These are phyloP conservation scores for Naegleria fowleri DNA, from an alignment of 208 protist genomes.

Conservation along the genomic window DNA sequence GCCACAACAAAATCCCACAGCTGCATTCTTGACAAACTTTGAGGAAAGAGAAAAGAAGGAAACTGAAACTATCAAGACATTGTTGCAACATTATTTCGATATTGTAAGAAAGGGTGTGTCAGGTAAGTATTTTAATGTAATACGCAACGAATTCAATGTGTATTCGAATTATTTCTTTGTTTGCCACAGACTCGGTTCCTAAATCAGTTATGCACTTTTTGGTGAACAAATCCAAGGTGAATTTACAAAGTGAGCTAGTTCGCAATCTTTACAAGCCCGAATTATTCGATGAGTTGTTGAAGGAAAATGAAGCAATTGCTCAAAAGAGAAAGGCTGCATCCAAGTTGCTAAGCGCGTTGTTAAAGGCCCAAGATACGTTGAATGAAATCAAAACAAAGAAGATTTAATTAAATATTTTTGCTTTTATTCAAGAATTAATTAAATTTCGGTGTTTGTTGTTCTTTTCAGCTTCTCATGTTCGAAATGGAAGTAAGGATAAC, in stretches of 20 bases:
- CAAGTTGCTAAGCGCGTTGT: slow-evolving; percentile 77
- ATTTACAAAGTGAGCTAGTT: slow-evolving; percentile 89
- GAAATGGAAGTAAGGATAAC: no score
- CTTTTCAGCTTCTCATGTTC: no score
- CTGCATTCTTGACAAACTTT: background rate
- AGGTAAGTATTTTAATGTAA: background rate
- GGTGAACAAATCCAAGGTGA: slow-evolving; percentile 78
- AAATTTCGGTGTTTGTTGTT: no score
- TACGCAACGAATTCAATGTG: no score
- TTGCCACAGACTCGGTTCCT: slow-evolving; percentile 60
- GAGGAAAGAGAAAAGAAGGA: slow-evolving; percentile 24
- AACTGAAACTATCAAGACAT: slow-evolving; percentile 38
- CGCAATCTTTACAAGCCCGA: slow-evolving; percentile 84
- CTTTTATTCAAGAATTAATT: no score
- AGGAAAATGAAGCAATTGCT: slow-evolving; percentile 75
- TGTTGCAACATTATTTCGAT: slow-evolving; percentile 59
- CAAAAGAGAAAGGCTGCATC: slow-evolving; percentile 72
- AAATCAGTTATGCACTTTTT: slow-evolving; percentile 97
- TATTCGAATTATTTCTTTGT: slow-evolving; percentile 61
- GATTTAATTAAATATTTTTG: slow-evolving; percentile 1
- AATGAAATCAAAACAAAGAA: slow-evolving; percentile 63
- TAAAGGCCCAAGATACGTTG: slow-evolving; percentile 67
- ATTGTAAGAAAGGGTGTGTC: slow-evolving; percentile 62
- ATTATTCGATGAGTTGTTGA: slow-evolving; percentile 79
- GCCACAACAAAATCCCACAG: background rate